Base-by-base conservation (phyloP, 2,329 filamentous ascomycete genomes). In the Falciphora oryzae region DNA sequence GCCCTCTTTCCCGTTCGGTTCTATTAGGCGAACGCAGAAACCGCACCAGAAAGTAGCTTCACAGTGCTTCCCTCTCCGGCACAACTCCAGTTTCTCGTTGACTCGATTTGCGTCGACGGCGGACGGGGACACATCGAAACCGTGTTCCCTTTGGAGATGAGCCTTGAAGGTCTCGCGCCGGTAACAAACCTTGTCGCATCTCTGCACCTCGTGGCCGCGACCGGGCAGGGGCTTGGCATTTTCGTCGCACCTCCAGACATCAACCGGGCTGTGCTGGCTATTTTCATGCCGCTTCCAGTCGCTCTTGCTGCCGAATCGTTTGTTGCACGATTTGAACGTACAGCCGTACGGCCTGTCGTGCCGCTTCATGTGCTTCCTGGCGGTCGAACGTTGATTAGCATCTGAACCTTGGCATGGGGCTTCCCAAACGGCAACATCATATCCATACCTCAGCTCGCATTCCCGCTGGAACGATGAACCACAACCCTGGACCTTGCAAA, bases 271-370 rank as follows among this genome's bases (percentile, higher is more conserved):
- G 73, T 97, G 93, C 71, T 94, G 90, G 22, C 85, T 87, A 68
- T 87, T 89, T 72, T 97, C 94, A 71, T 97, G 93, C 1, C 93
- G 86, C 73, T 96, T 96, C 93, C 87, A 97, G 75, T 97, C 93
- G 66, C 92, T 93, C 73, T 97, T 96, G 75, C 90, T 93, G n/a
- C 93, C 93, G 69, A 97, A 97, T 0, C 73, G 80, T 71, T 92
- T 93, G 61, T 77, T 75, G 71, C 93, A 97, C 35, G 78, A 76
- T 11, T 80, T 75, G 68, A 88, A 90, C 0, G 92, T 96, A 75
- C 93, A 97, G 16, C 87, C 88, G 67, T 94, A 97, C 0, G 92
- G 93, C 68, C 87, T 88, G 10, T 85, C 82, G 73, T 97, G 93
- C 1, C 93, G 86, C 73, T 92, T 94, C 74, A 85, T 80, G 73